These are phyloP conservation scores for Oehlia diaphana DNA, from an alignment of 192 early-diverging fungal species.

Conservation along the genomic window DNA sequence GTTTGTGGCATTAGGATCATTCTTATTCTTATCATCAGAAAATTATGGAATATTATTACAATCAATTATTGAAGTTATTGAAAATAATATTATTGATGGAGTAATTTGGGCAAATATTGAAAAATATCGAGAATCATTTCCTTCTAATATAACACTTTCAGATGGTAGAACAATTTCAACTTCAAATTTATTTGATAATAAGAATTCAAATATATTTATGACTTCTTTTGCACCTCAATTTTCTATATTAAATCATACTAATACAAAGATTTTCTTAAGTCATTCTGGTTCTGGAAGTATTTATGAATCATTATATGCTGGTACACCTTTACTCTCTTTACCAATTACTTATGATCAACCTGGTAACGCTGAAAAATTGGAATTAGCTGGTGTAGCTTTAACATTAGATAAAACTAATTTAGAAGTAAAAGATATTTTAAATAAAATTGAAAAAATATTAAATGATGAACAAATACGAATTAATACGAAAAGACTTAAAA, in stretches of 20 bases:
- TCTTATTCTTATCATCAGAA: not conserved
- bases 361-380: slow-evolving; percentile 23
- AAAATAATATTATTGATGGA: slow-evolving; percentile 35
- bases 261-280: slow-evolving; percentile 31
- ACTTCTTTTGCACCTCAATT: slow-evolving; percentile 35
- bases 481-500: not conserved
- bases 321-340: slow-evolving; percentile 28
- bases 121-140: not conserved
- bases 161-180: not conserved
- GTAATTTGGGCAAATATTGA: slow-evolving; percentile 35
- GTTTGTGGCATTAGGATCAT: not conserved
- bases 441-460: not conserved
- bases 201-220: slow-evolving; percentile 23
- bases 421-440: not conserved
- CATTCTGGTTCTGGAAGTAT: slow-evolving; percentile 34
- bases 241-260: slow-evolving; percentile 33
- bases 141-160: not conserved
- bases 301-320: slow-evolving; percentile 35
- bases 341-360: slow-evolving; percentile 36
- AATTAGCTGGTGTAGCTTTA: not conserved
- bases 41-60: slow-evolving; percentile 29
- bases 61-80: slow-evolving; percentile 27
- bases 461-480: not conserved
- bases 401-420: not conserved
- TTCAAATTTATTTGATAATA: not conserved